Percentiles rank a stretch among this genome's conserved stretches.
phyloP scores from a whole-genome alignment of 2,329 filamentous ascomycete genomes.

The Pezicula carpinea region DNA sequence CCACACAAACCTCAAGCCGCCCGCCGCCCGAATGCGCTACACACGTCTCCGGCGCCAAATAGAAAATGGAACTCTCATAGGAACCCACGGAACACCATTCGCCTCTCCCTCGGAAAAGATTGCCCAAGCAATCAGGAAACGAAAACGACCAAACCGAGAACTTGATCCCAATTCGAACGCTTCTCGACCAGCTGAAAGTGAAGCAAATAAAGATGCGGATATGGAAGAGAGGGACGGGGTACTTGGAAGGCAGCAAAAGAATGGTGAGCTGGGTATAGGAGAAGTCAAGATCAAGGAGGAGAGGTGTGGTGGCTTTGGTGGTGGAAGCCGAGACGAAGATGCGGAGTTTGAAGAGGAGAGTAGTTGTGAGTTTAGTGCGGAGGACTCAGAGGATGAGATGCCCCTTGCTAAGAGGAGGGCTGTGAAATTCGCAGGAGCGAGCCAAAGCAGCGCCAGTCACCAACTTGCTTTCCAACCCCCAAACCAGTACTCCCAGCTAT shows the following conservation, averaged over 20 bases:
- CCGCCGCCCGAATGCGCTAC: slow-evolving; percentile 35
- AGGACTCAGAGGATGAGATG: slow-evolving; percentile 20
- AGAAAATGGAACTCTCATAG: slow-evolving; percentile 24
- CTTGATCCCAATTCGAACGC: neutral
- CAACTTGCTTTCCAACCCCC: too few relatives aligned
- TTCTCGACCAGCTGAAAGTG: neutral
- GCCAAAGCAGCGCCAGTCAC: neutral
- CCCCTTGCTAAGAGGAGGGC: slow-evolving; percentile 15
- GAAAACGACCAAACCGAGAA: neutral
- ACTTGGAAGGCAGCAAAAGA: neutral
- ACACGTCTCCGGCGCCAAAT: slow-evolving; percentile 29
- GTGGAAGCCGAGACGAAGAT: neutral
- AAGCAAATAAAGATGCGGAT: slow-evolving; percentile 1
- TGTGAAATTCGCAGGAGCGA: neutral
- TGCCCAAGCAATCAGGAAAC: neutral
- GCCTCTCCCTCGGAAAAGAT: slow-evolving; percentile 5
- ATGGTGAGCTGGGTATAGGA: neutral
- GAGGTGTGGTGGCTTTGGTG: too few relatives aligned
- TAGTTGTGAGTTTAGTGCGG: slow-evolving; percentile 1
- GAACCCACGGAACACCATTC: slow-evolving; percentile 18
- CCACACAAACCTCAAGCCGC: slow-evolving; percentile 29
- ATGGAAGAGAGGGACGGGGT: slow-evolving; percentile 2
- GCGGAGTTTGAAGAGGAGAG: neutral
- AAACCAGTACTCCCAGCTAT: too few relatives aligned
- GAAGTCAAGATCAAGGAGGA: too few relatives aligned